Evolutionary conservation across 345 rosid species (phyloP).

Genomic region (Salix brachista): DNA sequence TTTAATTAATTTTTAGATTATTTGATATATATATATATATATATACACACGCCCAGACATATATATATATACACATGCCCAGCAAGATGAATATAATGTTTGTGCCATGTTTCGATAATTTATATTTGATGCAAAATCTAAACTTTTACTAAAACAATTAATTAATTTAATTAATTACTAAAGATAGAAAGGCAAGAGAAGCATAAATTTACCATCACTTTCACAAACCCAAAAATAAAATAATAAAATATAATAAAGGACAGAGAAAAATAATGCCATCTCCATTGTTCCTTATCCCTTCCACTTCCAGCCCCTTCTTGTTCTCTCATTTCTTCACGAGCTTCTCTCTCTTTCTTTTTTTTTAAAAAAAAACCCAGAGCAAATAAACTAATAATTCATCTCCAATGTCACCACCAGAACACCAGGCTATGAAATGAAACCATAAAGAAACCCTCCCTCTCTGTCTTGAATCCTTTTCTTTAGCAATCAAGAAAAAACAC

Average conservation of each 20-base stretch:
- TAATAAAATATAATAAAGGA: not conserved
- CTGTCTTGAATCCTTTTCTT: not conserved
- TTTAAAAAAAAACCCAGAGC: not conserved
- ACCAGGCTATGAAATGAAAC: not conserved
- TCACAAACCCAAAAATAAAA: not conserved
- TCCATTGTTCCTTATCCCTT: slow-evolving; percentile 46
- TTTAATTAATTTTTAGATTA: too few relatives aligned
- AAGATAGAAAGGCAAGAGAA: not conserved
- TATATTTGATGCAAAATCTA: too few relatives aligned
- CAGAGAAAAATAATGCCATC: slow-evolving; percentile 14
- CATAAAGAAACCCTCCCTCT: not conserved
- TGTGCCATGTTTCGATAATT: too few relatives aligned
- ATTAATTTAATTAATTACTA: too few relatives aligned
- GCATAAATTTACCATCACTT: not conserved
- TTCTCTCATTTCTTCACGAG: slow-evolving; percentile 16
- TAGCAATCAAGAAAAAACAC: not conserved
- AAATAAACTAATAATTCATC: not conserved
- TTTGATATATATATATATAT: too few relatives aligned
- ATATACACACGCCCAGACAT: too few relatives aligned
- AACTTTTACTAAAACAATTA: too few relatives aligned
- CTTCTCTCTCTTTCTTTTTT: not conserved
- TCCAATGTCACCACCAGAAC: not conserved
- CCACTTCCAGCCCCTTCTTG: slow-evolving; percentile 14
- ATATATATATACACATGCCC: too few relatives aligned
- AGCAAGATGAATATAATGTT: too few relatives aligned